Evolutionary conservation across 2,329 filamentous ascomycete species (phyloP).

Genomic region (Ascomycota sp.): DNA sequence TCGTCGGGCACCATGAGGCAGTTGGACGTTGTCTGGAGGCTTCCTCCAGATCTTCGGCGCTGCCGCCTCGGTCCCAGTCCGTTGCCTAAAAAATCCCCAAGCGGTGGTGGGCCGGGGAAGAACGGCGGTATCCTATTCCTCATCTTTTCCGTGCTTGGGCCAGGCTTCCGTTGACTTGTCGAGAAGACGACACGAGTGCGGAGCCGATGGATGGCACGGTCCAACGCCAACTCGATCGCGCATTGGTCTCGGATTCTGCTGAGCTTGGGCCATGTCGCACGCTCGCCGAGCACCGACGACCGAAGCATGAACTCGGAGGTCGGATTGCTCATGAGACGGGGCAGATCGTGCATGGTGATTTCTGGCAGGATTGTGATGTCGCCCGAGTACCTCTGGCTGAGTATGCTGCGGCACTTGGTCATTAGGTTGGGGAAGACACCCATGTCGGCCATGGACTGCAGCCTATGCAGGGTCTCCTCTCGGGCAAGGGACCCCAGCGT

Average conservation of each 20-base stretch:
- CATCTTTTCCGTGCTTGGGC: constrained; percentile 9
- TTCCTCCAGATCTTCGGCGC: constrained; percentile 30
- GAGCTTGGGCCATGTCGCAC: constrained; percentile 81
- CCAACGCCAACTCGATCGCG: constrained; percentile 71
- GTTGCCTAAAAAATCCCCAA: constrained; percentile 6
- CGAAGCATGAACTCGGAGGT: constrained; percentile 70
- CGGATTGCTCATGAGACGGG: constrained; percentile 64
- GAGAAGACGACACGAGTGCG: constrained; percentile 50
- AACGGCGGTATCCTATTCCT: constrained; percentile 5
- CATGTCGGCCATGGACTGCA: constrained; percentile 62
- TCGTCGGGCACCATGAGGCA: constrained; percentile 16
- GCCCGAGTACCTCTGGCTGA: constrained; percentile 81
- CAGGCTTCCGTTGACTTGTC: constrained; percentile 37
- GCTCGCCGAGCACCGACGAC: constrained; percentile 57
- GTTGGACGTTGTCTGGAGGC: constrained; percentile 19
- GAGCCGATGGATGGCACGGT: constrained; percentile 50
- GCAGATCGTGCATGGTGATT: constrained; percentile 53
- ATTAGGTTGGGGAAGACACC: constrained; percentile 62
- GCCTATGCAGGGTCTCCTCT: constrained; percentile 59
- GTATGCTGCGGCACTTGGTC: constrained; percentile 58
- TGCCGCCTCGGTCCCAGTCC: constrained; percentile 15
- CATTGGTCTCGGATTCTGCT: constrained; percentile 71
- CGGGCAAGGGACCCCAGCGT: constrained; percentile 53
- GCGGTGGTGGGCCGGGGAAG: constrained; percentile 4
- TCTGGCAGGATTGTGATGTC: constrained; percentile 88